Conservation (phyloP, 169 alveolate genomes). For the Neospora caninum region DNA sequence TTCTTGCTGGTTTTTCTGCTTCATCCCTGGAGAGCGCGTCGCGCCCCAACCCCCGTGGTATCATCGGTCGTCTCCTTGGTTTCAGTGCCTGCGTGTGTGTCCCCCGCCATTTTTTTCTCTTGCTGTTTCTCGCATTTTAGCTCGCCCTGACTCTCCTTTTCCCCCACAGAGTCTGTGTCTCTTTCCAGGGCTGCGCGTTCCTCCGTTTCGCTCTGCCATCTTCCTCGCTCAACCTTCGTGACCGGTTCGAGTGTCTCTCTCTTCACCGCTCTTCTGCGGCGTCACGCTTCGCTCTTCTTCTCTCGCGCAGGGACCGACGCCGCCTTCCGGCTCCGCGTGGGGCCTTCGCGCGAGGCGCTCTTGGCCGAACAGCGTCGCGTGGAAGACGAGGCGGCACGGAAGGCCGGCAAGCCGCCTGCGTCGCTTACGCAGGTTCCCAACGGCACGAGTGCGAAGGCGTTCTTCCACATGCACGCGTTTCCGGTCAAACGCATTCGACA, state of each 20-base stretch:
- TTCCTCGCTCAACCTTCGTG: neutral
- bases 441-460: constrained; percentile 2
- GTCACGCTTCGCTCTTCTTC: neutral
- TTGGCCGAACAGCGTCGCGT: constrained; percentile 11
- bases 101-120: too few relatives aligned
- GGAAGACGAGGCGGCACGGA: neutral
- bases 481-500: neutral
- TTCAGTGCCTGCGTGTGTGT: too few relatives aligned
- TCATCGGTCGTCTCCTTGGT: too few relatives aligned
- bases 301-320: neutral
- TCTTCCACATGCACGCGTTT: neutral
- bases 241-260: neutral
- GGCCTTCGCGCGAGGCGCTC: neutral
- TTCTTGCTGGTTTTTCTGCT: too few relatives aligned
- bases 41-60: too few relatives aligned
- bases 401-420: neutral
- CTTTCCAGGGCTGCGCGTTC: too few relatives aligned
- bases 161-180: too few relatives aligned
- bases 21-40: too few relatives aligned
- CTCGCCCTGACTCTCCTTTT: too few relatives aligned
- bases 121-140: too few relatives aligned
- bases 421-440: neutral
- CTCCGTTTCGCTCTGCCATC: too few relatives aligned
- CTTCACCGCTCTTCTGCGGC: neutral
- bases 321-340: neutral